Conservation (phyloP, 352 stramenopile genomes). For the Hyaloperonospora brassicae region DNA sequence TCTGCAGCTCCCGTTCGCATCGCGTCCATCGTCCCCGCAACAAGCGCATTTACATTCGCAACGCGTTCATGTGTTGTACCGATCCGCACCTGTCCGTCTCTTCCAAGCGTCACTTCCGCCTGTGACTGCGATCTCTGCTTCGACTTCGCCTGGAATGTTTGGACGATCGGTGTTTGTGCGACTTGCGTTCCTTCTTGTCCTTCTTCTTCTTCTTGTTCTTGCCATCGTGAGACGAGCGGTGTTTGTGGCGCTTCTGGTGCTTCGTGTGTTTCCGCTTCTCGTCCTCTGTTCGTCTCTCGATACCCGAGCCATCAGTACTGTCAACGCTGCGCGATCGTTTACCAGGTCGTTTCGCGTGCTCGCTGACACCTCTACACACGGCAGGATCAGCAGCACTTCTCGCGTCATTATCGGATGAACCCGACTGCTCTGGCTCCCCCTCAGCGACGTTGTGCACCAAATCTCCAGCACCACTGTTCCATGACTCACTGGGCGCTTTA, state of each 20-base stretch:
- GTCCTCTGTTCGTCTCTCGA: constrained; percentile 14
- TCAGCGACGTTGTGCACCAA: background rate
- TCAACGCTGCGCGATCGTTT: constrained; percentile 15
- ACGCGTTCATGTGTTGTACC: too few relatives aligned
- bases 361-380: background rate
- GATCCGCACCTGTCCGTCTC: too few relatives aligned
- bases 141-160: constrained; percentile 23
- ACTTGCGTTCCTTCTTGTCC: constrained; percentile 27
- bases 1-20: too few relatives aligned
- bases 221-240: constrained; percentile 22
- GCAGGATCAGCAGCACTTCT: background rate
- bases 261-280: constrained; percentile 29
- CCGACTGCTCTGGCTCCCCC: constrained; percentile 10
- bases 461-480: background rate
- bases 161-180: constrained; percentile 20
- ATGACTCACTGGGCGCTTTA: background rate
- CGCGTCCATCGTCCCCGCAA: too few relatives aligned
- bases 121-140: constrained; percentile 4
- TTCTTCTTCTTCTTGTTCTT: constrained; percentile 23
- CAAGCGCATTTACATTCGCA: too few relatives aligned
- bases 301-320: constrained; percentile 1
- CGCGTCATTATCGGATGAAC: constrained; percentile 19
- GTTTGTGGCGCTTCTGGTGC: constrained; percentile 31
- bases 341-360: constrained; percentile 1
- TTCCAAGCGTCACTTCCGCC: too few relatives aligned